Evolutionary conservation across 176 grass and related monocot species (phyloP), one percentile per base, ranked within the genome.

Genomic region (Aegilops umbellulata): DNA sequence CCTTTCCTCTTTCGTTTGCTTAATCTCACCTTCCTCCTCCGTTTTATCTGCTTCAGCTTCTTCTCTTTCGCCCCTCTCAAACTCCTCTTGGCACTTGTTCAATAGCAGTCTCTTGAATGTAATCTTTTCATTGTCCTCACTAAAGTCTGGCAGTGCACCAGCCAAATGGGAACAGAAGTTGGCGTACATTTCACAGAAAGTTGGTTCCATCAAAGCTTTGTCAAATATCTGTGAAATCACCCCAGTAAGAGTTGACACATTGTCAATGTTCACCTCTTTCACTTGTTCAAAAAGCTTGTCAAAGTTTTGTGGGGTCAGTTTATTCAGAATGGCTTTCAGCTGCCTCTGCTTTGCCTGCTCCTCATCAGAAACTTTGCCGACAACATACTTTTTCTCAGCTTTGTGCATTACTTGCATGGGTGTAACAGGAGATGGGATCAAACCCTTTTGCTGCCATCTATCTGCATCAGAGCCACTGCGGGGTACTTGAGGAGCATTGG

Each of bases 111-210:
- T 93, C 74, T 92, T 98, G 62, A 98, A 98, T 65, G 95, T 98
- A 79, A 98, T 92, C 26, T 93, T 98, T 80, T 98, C 89, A 36
- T 95, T 93, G 86, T 93, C 89, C 49, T 90, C 89, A 36, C 68
- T 87, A 60, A 98, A 93, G 49, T 93, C 91, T 64, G 95, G 95
- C 80, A 98, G 82, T 63, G 76, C 91, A 69, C 44, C 34, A 27
- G 93, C 91, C 81, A 98, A 83, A 87, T 83, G 83, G 15, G 14
- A 88, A 80, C 95, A 98, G 62, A 98, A 98, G 87, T 92, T 84
- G 64, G 95, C 93, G 85, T 98, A 98, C 95, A 98, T 98, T 86
- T 98, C 95, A 90, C 95, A 98, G 80, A 95, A 98, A 51, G 95
- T 98, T 42, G 95, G 95, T 65, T 98, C 95, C 91, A 75, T 98